Conservation (phyloP, 805 yeast species). For the Candida sakaeoensis region DNA sequence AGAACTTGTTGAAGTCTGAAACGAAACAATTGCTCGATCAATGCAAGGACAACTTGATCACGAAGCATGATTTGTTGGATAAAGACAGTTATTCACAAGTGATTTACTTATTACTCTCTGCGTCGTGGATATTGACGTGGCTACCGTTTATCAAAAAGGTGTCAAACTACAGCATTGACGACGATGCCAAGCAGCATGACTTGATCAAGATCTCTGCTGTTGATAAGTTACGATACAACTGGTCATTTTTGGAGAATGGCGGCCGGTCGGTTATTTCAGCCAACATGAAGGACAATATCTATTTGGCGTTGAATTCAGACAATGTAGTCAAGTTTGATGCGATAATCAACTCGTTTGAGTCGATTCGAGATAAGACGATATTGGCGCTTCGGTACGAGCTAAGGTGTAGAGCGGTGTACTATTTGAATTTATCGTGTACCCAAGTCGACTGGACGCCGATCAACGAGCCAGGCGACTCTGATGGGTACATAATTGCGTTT, state of each 20-base stretch:
- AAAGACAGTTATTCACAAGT: slow-evolving; percentile 47
- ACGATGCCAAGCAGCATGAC: slow-evolving; percentile 15
- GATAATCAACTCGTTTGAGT: slow-evolving; percentile 29
- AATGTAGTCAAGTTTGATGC: slow-evolving; percentile 34
- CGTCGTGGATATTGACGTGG: slow-evolving; percentile 59
- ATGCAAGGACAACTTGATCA: slow-evolving; percentile 16
- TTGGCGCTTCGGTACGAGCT: slow-evolving; percentile 56
- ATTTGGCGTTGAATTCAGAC: slow-evolving; percentile 29
- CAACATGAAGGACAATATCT: slow-evolving; percentile 22
- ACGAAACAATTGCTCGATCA: slow-evolving; percentile 19
- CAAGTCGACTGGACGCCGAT: slow-evolving; percentile 49
- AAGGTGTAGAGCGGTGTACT: slow-evolving; percentile 50
- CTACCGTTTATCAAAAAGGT: slow-evolving; percentile 51
- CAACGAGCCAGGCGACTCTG: slow-evolving; percentile 58
- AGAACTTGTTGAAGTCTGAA: slow-evolving; percentile 17
- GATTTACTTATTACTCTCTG: slow-evolving; percentile 49
- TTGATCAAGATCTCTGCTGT: slow-evolving; percentile 19
- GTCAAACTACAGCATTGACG: slow-evolving; percentile 23
- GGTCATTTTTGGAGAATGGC: slow-evolving; percentile 42
- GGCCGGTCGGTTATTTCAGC: slow-evolving; percentile 14
- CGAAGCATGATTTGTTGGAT: slow-evolving; percentile 54
- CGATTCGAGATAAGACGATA: slow-evolving; percentile 35
- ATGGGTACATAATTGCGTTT: slow-evolving; percentile 47
- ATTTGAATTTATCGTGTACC: slow-evolving; percentile 45
- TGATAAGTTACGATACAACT: slow-evolving; percentile 35